Conservation (phyloP, 805 yeast species). For the Soucietia sequanensis region DNA sequence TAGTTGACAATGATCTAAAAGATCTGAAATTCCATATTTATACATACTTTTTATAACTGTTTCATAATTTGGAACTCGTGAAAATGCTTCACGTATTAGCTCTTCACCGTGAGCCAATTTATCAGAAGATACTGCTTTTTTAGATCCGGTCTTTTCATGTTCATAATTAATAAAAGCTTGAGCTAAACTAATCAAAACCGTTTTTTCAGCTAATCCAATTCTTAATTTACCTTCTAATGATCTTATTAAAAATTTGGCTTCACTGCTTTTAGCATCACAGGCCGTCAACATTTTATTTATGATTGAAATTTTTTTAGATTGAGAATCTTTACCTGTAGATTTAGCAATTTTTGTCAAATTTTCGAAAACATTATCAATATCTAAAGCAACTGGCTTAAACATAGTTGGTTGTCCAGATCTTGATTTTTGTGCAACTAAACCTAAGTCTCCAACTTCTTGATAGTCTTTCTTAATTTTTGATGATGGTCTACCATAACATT, state of each 20-base stretch:
- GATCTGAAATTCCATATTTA: slow-evolving; percentile 62
- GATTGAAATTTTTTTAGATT: slow-evolving; percentile 68
- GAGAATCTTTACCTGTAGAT: slow-evolving; percentile 78
- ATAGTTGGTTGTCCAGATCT: slow-evolving; percentile 85
- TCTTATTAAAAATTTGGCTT: slow-evolving; percentile 87
- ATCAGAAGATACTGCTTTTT: slow-evolving; percentile 34
- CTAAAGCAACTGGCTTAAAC: slow-evolving; percentile 86
- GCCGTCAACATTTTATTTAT: slow-evolving; percentile 85
- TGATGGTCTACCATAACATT: slow-evolving; percentile 80
- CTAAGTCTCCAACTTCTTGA: slow-evolving; percentile 84
- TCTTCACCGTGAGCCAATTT: slow-evolving; percentile 67
- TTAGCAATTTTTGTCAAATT: slow-evolving; percentile 76
- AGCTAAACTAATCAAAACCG: slow-evolving; percentile 79
- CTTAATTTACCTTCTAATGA: slow-evolving; percentile 90
- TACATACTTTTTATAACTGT: slow-evolving; percentile 65
- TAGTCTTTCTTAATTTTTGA: slow-evolving; percentile 72
- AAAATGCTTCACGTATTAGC: slow-evolving; percentile 77
- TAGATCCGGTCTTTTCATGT: slow-evolving; percentile 16
- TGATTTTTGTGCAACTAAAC: slow-evolving; percentile 81
- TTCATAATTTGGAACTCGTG: slow-evolving; percentile 89
- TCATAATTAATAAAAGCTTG: slow-evolving; percentile 77
- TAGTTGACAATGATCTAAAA: slow-evolving; percentile 67
- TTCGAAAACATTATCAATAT: slow-evolving; percentile 69
- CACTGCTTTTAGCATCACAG: slow-evolving; percentile 64
- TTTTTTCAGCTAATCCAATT: slow-evolving; percentile 91